Base-by-base conservation (phyloP, 1,284 basidiomycete genomes). In the Neolentinus lepideus region DNA sequence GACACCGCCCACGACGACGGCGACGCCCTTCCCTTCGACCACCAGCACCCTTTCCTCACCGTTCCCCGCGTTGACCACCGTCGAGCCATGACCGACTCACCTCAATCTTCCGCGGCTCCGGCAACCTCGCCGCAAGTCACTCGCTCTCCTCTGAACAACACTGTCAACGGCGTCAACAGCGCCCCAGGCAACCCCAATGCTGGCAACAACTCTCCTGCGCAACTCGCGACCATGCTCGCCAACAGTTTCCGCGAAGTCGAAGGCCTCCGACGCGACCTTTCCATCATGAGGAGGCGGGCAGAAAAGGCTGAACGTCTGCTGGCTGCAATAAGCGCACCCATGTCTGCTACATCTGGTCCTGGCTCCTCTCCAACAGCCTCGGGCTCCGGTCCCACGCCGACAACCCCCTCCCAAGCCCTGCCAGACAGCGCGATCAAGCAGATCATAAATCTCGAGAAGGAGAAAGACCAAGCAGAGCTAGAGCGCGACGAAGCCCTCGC, bases 401-500 rank as follows among this genome's bases (percentile, higher is more conserved):
- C 59, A 46, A 54, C 58, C 26, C 59, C 31, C 52, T 45, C 35
- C 54, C 53, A 54, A 24, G 38, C 53, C 35, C 26, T 67, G 57
- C 62, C 70, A 54, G 65, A 70, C 24, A 54, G 57, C 26, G 65
- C 73, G 38, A 64, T 72, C 25, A 70, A 71, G 55, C 63, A 66
- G 61, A 71, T 69, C 67, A 62, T 64, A 48, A 78, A 83, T 2
- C 76, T 70, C 56, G 80, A 85, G 58, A 70, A 72, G 31, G 78
- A 78, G 54, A 69, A 75, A 12, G 70, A 74, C 27, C 69, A 69
- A 54, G 77, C 79, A 11, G 81, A 87, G 66, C 63, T 69, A 25
- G 76, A 75, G 3, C 73, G 80, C 53, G 84, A 84, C 59, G 83
- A 85, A 2, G 76, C 79, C 8, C 76, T 80, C 27, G 74, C 78